Conservation (phyloP, 805 yeast genomes). For the Nakazawaea populi region DNA sequence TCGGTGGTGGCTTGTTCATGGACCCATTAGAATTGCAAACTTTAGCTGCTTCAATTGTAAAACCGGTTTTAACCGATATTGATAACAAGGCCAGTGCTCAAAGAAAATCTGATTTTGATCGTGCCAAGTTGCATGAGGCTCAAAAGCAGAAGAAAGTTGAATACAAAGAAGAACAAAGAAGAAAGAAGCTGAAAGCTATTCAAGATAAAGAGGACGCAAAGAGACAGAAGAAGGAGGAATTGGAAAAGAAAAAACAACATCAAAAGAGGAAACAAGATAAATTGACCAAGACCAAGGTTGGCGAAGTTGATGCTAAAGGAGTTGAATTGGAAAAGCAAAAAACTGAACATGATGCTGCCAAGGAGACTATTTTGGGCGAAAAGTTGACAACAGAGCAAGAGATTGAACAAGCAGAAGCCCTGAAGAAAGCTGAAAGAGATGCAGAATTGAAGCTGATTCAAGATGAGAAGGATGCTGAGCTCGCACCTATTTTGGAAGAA, state of each 20-base stretch:
- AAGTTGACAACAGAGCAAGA: constrained; percentile 38
- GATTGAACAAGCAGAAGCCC: constrained; percentile 37
- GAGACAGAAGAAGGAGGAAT: constrained; percentile 35
- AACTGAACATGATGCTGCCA: constrained; percentile 31
- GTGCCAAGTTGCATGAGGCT: constrained; percentile 32
- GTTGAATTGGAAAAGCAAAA: constrained; percentile 34
- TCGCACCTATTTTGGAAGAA: constrained; percentile 51
- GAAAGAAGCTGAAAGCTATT: constrained; percentile 30
- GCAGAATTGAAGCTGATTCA: constrained; percentile 41
- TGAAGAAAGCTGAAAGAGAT: constrained; percentile 37
- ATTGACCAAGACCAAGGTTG: constrained; percentile 30
- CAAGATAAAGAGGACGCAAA: constrained; percentile 24
- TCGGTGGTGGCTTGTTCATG: constrained; percentile 88
- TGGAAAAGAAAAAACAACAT: constrained; percentile 42
- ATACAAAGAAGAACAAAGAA: constrained; percentile 30
- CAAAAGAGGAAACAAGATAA: constrained; percentile 39
- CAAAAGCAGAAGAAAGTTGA: constrained; percentile 30
- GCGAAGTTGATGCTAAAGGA: constrained; percentile 37
- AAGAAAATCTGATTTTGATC: constrained; percentile 47
- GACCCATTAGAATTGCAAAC: constrained; percentile 68
- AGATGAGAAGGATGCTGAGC: constrained; percentile 44
- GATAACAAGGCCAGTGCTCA: constrained; percentile 63
- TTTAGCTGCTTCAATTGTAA: constrained; percentile 74
- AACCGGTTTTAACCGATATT: constrained; percentile 78
- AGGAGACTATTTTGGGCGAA: constrained; percentile 32